Base-by-base conservation (phyloP, 768 basidiomycete species). In the Artomyces pyxidatus region DNA sequence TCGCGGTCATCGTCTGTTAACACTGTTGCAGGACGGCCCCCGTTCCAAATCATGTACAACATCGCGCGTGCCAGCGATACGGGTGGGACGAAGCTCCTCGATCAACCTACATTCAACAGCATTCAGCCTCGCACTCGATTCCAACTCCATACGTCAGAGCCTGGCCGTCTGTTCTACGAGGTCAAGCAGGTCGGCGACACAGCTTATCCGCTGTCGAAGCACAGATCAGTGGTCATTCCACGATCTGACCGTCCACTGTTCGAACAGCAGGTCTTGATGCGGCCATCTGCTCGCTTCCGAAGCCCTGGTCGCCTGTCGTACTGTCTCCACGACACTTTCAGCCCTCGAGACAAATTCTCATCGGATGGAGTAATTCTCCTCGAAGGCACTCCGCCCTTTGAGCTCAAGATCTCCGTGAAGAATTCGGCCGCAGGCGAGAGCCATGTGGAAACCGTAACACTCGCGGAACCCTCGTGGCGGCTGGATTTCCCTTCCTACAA, bases 21-120 rank as follows among this genome's bases (percentile, higher is more conserved):
- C 41, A 35, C 22, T 12, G 2, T 17, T n/a, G 37, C 58, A 88
- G 93, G 93, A 44, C 81, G 83, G 19, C 83, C 90, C n/a, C 93
- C 93, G 0, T 97, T 94, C 77, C 85, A 95, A 62, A 82, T 95
- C 53, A 84, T 79, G 76, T 96, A 94, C 65, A 87, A 89, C 55
- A 79, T 91, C 47, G 88, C 85, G 1, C 76, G 78, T 61, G 75
- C 82, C 45, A 74, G 70, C 46, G 85, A 83, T 8, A 69, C 71
- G 16, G 85, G 88, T 4, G 83, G 80, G 6, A 85, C 80, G 2
- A 78, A 72, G 52, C 72, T 90, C 41, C 68, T 87, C 26, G 86
- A 83, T 49, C 85, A 88, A 55, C 83, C 85, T 1, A 81, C 78
- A 1, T 85, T 92, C 69, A 89, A 83, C 65, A 90, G 89, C 61